Base-by-base conservation (phyloP, 352 stramenopile genomes). In the Phytopythium helicoides region DNA sequence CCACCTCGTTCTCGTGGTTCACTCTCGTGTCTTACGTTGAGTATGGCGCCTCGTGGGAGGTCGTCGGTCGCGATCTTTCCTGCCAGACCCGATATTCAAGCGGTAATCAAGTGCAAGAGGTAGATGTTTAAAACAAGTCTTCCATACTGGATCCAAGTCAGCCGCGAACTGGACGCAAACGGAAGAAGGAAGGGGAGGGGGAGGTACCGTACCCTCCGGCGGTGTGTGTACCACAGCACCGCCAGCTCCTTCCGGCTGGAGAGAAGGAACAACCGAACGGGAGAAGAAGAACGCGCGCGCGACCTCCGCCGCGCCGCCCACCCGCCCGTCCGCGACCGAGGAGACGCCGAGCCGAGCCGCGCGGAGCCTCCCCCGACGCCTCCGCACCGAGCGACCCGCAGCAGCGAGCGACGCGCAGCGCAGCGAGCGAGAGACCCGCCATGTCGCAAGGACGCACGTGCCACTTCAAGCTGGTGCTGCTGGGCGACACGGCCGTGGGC, bases 391-490 rank as follows among this genome's bases (percentile, higher is more conserved):
- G n/a, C n/a, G n/a, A n/a, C n/a, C n/a, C n/a, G n/a, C n/a, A n/a
- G n/a, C n/a, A n/a, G n/a, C 28, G 28, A 33, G 28, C 28, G 5
- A 33, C 5, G 28, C 28, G 9, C 28, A 33, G 28, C 5, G 28
- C 28, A 33, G 28, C 28, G 36, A 41, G 36, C 15, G 18, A 41
- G 42, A 35, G 19, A 49, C 31, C 33, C 44, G 18, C 45, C n/a
- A 94, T 94, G 85, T 78, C 85, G 46, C 76, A 88, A 56, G 78
- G 76, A 60, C 89, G 87, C 56, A 93, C 85, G 41, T 94, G 81
- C 55, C 97, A 99, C 82, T 99, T 99, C 71, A 99, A 99, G 81
- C 82, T 99, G 9, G 98, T 99, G 35, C 86, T 99, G 46, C 86
- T 99, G 4, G 98, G 98, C 45, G 97, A 99, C 72, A 99, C 97